A percentile compares a stretch with the other conserved stretches of the same genome.
phyloP scores from a whole-genome alignment of 805 yeast genomes.

The Wickerhamia fluorescens region DNA sequence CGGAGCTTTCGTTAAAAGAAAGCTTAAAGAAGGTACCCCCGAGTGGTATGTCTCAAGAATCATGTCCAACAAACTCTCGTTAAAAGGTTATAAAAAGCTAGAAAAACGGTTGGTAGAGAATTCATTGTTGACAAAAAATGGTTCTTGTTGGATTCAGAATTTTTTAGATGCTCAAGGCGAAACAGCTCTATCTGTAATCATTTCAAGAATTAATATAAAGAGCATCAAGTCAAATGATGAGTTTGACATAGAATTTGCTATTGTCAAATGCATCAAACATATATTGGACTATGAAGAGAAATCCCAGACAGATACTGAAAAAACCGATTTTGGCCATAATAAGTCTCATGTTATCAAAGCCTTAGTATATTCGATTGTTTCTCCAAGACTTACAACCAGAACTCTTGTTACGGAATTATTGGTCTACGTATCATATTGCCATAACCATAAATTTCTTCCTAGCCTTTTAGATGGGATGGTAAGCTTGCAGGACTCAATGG shows the following conservation, averaged over 20 bases:
- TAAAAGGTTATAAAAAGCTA: conserved; percentile 28
- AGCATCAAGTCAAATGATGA: conserved; percentile 40
- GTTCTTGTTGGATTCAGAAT: conserved; percentile 21
- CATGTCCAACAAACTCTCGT: conserved; percentile 25
- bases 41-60: conserved; percentile 35
- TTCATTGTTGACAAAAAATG: conserved; percentile 12
- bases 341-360: conserved; percentile 29
- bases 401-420: conserved; percentile 35
- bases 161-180: conserved; percentile 39
- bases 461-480: conserved; percentile 25
- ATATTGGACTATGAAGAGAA: conserved; percentile 19
- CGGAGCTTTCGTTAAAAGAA: conserved; percentile 12
- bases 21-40: conserved; percentile 32
- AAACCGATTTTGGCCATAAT: conserved; percentile 10
- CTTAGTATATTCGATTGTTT: conserved; percentile 29
- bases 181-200: conserved; percentile 32
- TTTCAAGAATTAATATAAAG: conserved; percentile 32
- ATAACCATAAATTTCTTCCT: conserved; percentile 18
- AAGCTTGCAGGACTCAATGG: conserved; percentile 26
- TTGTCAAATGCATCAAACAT: conserved; percentile 31
- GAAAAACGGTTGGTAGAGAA: conserved; percentile 25
- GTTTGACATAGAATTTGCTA: conserved; percentile 32
- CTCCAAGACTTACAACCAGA: conserved; percentile 35
- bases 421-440: conserved; percentile 26
- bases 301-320: conserved; percentile 5